Base-by-base conservation (phyloP, 768 basidiomycete genomes). In the Phylloporus arenicola region DNA sequence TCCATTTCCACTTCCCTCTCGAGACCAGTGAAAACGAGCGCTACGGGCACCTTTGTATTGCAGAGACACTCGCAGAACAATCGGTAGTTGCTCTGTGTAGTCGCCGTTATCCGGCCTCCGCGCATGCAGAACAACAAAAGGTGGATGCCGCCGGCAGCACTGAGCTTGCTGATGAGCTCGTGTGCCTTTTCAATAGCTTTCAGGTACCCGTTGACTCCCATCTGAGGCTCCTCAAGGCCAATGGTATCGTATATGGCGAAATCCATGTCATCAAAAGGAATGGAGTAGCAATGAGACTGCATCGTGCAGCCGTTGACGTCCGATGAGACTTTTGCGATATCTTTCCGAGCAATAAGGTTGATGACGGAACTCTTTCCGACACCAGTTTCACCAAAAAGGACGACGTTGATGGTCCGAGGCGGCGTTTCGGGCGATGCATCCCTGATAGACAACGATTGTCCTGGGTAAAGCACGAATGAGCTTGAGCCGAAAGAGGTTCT, bases 71-170 rank as follows among this genome's bases (percentile, higher is more conserved):
- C 68, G 30, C 60, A 56, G 56, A 75, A 73, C 17, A 75, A 52
- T 25, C 57, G 51, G 54, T 72, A 76, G 49, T 75, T 77, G 54
- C 66, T 64, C 44, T 67, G 63, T 35, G 64, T 58, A 0, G 68
- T 60, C 16, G 68, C 63, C 30, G 64, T 70, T 59, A 75, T 66
- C 47, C 70, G 59, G 3, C 72, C 68, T 0, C 65, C 71, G 4
- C 70, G 68, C 64, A 76, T 66, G 54, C 70, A 69, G 46, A 69
- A 77, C 3, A 76, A 49, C 5, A 77, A 65, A 13, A 78, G 72
- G 48, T 64, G 70, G 30, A 78, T 60, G 25, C 76, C 75, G 13
- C 62, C 70, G 30, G 51, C 47, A 2, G 35, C 42, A 25, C 51
- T 27, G 10, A 77, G 62, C 9, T 35, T 55, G 11, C 43, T 35